A percentile compares a stretch with the other conserved stretches of the same genome.
phyloP scores from a whole-genome alignment of 148 eudicot genomes.

The Camellia japonica region DNA sequence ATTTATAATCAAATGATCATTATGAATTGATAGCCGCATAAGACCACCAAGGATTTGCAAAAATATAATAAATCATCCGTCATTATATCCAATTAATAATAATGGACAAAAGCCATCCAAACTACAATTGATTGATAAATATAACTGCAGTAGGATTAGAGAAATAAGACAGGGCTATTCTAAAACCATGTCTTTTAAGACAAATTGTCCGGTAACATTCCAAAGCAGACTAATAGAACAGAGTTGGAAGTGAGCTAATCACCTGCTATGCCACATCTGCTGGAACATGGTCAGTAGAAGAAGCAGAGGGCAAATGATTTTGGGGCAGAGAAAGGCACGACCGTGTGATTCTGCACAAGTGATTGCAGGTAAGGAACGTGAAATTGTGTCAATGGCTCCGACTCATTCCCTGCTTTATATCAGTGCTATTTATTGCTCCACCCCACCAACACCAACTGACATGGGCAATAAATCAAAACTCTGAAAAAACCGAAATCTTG shows the following conservation, averaged over 20 bases:
- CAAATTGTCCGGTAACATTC: not conserved
- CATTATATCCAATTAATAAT: too few species aligned
- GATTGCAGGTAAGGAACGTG: slow-evolving; percentile 32
- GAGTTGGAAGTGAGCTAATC: not conserved
- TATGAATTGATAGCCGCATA: too few species aligned
- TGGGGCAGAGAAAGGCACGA: slow-evolving; percentile 25
- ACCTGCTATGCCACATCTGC: slow-evolving; percentile 32
- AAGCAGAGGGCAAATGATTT: slow-evolving; percentile 26
- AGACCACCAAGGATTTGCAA: too few species aligned
- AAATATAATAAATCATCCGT: too few species aligned
- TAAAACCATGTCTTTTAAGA: not conserved
- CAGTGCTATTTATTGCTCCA: slow-evolving; percentile 21
- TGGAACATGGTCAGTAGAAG: slow-evolving; percentile 31
- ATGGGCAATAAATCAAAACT: slow-evolving; percentile 48
- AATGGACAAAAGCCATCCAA: too few species aligned
- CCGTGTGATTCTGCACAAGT: slow-evolving; percentile 24
- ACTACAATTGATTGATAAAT: too few species aligned
- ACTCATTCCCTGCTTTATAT: slow-evolving; percentile 18
- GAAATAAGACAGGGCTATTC: not conserved
- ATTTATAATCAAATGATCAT: too few species aligned
- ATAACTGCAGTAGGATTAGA: not conserved
- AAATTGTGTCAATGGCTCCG: slow-evolving; percentile 21
- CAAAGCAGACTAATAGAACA: not conserved
- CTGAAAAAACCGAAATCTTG: slow-evolving; percentile 33
- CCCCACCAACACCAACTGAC: slow-evolving; percentile 31